Base-by-base conservation (phyloP, 306 rosid species). In the Gastrolobium villosum region DNA sequence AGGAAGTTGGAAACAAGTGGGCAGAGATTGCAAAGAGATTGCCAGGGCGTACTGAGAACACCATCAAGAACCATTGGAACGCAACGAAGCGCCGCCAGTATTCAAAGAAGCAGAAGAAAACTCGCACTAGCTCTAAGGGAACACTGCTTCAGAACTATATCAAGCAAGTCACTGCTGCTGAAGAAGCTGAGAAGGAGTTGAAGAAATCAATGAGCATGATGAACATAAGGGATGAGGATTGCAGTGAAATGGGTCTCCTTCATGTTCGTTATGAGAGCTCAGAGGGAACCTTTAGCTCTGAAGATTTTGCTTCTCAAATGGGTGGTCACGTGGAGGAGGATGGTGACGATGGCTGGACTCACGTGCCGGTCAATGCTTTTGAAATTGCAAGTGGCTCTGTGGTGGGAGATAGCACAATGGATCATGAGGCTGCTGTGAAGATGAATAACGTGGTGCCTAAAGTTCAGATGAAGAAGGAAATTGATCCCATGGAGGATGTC, bases 1-100 rank as follows among this genome's bases (percentile, higher is more conserved):
- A 66, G 54, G 76, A 72, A 43, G 62, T 92, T 2, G 94, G 97
- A 2, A 94, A 91, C 76, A 84, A 67, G 15, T 94, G 98, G 97
- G 87, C 98, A 0, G 97, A 92, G 72, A 94, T 94, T 0, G 92
- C 97, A 0, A 87, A 66, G 64, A 68, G 80, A 37, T 39, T 92
- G 31, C 94, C 87, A 0, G 94, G 93, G 0, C 70, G 97, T 13
- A 87, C 91, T 0, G 96, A 92, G 34, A 94, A 94, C 82, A 76
- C 91, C 1, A 87, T 92, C 4, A 92, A 94, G 81, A 94, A 94
- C 70, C 96, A 92, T 14, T 92, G 94, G 97, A 90, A 92, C 44
- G 86, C 96, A 8, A 90, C 93, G 0, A 94, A 90, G 84, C 75
- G 98, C 0, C 67, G 88, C 50, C 89, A 68, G 10, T 76, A 67